Evolutionary conservation across 2,329 filamentous ascomycete species (phyloP).

Genomic region (Triangularia verruculosa): DNA sequence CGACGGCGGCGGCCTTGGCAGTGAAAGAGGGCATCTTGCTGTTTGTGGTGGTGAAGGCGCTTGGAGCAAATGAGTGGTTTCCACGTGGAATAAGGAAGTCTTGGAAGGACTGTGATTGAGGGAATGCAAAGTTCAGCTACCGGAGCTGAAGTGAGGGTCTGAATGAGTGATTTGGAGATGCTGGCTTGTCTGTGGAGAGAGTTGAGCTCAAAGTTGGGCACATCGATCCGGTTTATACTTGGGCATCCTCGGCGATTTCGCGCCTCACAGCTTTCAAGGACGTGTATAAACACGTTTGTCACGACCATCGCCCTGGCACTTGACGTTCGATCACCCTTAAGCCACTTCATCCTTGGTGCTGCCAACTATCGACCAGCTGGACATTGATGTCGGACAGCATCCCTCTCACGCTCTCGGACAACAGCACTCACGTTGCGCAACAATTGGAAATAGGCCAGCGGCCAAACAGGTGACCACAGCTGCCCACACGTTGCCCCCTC

Average conservation of each 20-base stretch:
- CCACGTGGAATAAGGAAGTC: neutral
- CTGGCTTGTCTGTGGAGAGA: neutral
- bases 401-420: too few relatives aligned
- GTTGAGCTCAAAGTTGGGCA: neutral
- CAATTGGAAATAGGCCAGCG: too few relatives aligned
- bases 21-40: neutral
- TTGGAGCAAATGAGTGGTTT: too few relatives aligned
- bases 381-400: too few relatives aligned
- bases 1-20: neutral
- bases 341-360: too few relatives aligned
- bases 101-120: too few relatives aligned
- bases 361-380: too few relatives aligned
- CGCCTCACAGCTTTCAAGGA: neutral
- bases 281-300: neutral
- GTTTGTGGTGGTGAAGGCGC: neutral
- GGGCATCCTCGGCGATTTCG: neutral
- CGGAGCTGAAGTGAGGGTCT: neutral
- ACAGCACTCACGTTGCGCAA: too few relatives aligned
- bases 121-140: too few relatives aligned
- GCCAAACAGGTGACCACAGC: too few relatives aligned
- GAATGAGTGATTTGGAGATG: neutral
- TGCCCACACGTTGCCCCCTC: too few relatives aligned
- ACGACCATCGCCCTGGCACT: neutral
- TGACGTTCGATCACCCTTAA: too few relatives aligned
- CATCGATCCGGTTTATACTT: neutral